Percentiles rank a stretch among this genome's conserved stretches.
Conservation (phyloP, 2,329 filamentous ascomycete genomes). For the Neofusicoccum umdonicola region DNA sequence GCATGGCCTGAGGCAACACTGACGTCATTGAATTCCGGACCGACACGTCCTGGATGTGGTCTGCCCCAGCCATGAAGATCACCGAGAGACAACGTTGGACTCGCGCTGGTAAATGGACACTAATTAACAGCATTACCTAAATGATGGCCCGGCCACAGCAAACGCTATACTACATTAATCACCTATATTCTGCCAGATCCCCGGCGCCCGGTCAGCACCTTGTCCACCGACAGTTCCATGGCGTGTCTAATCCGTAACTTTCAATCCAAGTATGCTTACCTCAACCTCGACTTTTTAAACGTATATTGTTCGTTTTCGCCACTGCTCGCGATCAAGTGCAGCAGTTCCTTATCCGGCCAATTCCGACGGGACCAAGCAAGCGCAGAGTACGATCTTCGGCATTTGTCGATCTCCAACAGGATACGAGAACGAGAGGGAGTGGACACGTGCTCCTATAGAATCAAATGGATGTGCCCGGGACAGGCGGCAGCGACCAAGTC, state of each 20-base stretch:
- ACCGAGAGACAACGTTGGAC: background rate
- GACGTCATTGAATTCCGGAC: background rate
- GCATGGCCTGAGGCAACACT: background rate
- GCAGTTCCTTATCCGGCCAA: background rate
- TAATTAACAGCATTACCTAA: background rate
- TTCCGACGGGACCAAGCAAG: background rate
- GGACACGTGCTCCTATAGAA: too few species aligned
- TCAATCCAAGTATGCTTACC: background rate
- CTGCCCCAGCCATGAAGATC: background rate
- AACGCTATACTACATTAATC: background rate
- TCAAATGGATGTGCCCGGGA: background rate
- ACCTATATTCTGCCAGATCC: background rate
- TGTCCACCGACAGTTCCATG: background rate
- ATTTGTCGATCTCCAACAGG: background rate
- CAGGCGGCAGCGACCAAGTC: background rate
- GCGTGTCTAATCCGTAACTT: conserved; percentile 3
- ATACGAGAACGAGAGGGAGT: too few species aligned
- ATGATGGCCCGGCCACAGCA: background rate
- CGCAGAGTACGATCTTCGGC: background rate
- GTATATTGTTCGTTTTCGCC: background rate
- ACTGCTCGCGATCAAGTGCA: background rate
- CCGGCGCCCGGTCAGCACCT: background rate
- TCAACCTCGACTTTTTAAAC: background rate
- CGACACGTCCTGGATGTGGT: background rate
- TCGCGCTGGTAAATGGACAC: too few species aligned